A percentile compares a stretch with the other conserved stretches of the same genome.
Conservation (phyloP, 2,329 filamentous ascomycete genomes). For the Chalaropsis thielavioides region DNA sequence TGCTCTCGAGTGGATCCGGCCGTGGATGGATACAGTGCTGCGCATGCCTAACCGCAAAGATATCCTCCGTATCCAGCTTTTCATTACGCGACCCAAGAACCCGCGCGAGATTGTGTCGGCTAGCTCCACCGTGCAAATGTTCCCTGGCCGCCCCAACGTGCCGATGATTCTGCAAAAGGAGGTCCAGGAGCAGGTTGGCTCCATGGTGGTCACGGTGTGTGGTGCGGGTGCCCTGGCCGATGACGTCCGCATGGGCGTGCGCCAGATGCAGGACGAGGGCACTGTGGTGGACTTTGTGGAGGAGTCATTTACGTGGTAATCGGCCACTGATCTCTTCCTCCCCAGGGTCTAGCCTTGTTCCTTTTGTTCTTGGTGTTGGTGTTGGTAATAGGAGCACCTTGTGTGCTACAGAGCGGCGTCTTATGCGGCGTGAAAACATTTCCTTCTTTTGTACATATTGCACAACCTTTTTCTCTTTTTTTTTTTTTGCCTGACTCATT, state of each 20-base stretch:
- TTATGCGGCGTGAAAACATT: background rate
- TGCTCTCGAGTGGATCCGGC: constrained; percentile 82
- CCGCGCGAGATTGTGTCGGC: constrained; percentile 67
- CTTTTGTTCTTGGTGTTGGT: background rate
- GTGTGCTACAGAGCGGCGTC: background rate
- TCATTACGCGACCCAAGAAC: constrained; percentile 75
- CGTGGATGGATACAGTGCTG: constrained; percentile 65
- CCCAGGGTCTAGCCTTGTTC: background rate
- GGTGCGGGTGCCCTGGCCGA: constrained; percentile 62
- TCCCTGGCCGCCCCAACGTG: constrained; percentile 75
- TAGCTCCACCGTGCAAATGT: constrained; percentile 75
- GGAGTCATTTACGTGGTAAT: constrained; percentile 57
- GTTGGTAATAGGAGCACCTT: background rate
- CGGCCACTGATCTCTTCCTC: background rate
- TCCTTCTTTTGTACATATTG: background rate
- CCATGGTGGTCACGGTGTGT: constrained; percentile 75
- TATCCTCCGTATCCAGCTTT: constrained; percentile 72
- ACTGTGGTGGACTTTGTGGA: constrained; percentile 61
- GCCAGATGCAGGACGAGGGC: constrained; percentile 43
- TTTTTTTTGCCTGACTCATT: constrained; percentile 10
- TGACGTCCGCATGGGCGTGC: constrained; percentile 56
- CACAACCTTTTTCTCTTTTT: constrained; percentile 3
- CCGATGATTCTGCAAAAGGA: constrained; percentile 67
- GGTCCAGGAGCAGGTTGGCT: constrained; percentile 66
- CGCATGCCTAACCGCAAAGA: constrained; percentile 68